A percentile compares a stretch with the other conserved stretches of the same genome.
Conservation (phyloP, 2,329 filamentous ascomycete genomes). For the Aspergillus costaricaensis region DNA sequence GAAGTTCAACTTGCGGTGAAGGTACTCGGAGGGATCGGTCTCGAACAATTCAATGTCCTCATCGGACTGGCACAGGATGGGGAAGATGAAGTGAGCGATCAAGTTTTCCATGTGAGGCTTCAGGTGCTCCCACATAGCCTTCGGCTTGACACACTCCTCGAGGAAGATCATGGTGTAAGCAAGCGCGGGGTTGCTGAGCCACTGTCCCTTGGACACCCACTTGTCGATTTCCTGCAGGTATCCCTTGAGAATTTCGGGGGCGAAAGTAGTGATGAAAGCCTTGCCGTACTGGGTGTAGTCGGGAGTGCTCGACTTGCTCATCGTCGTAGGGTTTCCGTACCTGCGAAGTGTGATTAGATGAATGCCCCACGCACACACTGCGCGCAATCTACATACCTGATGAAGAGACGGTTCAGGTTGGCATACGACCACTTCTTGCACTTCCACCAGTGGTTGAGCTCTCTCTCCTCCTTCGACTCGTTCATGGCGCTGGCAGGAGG, state of each 20-base stretch:
- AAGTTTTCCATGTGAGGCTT: conserved; percentile 92
- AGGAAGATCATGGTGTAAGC: conserved; percentile 93
- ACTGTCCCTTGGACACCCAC: conserved; percentile 91
- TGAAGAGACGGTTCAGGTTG: conserved; percentile 92
- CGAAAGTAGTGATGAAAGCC: conserved; percentile 85
- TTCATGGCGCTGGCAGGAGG: conserved; percentile 76
- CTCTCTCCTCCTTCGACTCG: conserved; percentile 80
- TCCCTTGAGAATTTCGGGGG: conserved; percentile 92
- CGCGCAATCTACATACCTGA: conserved; percentile 61
- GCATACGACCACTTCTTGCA: conserved; percentile 99
- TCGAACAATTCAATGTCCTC: conserved; percentile 94
- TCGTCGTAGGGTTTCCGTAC: conserved; percentile 81
- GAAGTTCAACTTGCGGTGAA: conserved; percentile 95
- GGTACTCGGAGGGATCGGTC: conserved; percentile 91
- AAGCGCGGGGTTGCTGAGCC: conserved; percentile 91
- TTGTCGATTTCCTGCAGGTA: conserved; percentile 95
- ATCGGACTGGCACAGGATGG: conserved; percentile 85
- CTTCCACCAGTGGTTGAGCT: conserved; percentile 99
- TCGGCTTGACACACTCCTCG: conserved; percentile 96
- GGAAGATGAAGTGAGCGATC: conserved; percentile 93
- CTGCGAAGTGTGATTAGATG: conserved; percentile 47
- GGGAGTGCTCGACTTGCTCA: conserved; percentile 72
- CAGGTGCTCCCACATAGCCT: conserved; percentile 92
- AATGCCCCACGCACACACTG: neutral
- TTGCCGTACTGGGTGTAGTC: conserved; percentile 83